These are phyloP conservation scores for Crithidia expoeki DNA, from an alignment of 208 protist genomes.

Conservation along the genomic window DNA sequence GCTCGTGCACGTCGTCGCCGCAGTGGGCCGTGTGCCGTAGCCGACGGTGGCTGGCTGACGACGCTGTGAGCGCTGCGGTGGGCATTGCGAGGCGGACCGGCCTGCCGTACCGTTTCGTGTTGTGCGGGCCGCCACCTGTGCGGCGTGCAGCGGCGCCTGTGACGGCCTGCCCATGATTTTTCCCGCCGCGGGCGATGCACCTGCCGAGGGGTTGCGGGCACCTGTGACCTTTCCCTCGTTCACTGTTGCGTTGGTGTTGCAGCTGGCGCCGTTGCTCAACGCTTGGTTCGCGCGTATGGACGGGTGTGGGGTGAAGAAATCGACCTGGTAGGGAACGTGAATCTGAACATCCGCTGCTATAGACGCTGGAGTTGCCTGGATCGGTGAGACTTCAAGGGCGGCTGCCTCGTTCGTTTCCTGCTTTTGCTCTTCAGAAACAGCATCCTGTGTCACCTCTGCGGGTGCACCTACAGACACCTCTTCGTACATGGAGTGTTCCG, in stretches of 20 bases:
- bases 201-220: background rate
- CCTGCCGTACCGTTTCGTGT: background rate
- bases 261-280: background rate
- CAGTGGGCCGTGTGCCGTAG: background rate
- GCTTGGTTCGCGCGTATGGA: background rate
- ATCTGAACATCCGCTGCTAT: constrained; percentile 2
- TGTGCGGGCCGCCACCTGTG: constrained; percentile 3
- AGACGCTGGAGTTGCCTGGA: background rate
- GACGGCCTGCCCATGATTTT: constrained; percentile 12
- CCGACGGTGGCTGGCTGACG: background rate
- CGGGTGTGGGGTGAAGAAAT: constrained; percentile 5
- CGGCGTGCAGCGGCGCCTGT: constrained; percentile 13
- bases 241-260: background rate
- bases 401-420: background rate
- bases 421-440: too few species aligned
- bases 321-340: constrained; percentile 24
- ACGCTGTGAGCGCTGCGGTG: constrained; percentile 5
- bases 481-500: background rate
- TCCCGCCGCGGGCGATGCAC: background rate
- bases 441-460: background rate
- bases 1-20: background rate
- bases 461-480: background rate
- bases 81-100: constrained; percentile 2
- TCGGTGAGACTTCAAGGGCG: background rate
- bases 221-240: background rate